phyloP scores from a whole-genome alignment of 352 stramenopile species.

The Pythium dissotocum region DNA sequence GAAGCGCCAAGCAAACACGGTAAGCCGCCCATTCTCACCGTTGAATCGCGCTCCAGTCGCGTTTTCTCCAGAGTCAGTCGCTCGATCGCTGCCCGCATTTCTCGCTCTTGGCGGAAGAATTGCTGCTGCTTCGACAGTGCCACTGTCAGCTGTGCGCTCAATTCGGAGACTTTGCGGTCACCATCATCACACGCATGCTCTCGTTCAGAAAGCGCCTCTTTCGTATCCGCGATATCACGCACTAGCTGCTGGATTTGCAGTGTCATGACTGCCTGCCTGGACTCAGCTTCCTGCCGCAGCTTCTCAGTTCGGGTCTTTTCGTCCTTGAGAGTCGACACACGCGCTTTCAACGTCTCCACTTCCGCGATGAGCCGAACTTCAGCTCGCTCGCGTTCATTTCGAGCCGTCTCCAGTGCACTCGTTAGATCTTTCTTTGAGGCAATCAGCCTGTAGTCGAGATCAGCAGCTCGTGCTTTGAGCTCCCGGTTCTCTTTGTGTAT shows the following conservation, averaged over 20 bases:
- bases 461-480: slow-evolving; percentile 47
- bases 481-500: slow-evolving; percentile 65
- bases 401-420: slow-evolving; percentile 33
- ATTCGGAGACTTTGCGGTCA: slow-evolving; percentile 65
- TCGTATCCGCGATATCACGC: slow-evolving; percentile 53
- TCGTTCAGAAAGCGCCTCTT: slow-evolving; percentile 56
- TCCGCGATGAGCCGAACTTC: slow-evolving; percentile 58
- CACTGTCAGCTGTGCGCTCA: slow-evolving; percentile 66
- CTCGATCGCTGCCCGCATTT: slow-evolving; percentile 60
- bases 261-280: slow-evolving; percentile 41
- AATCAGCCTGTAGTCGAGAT: slow-evolving; percentile 53
- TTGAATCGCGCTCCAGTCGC: slow-evolving; percentile 61
- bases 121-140: slow-evolving; percentile 75
- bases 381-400: slow-evolving; percentile 50
- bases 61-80: slow-evolving; percentile 62
- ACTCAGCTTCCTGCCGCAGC: slow-evolving; percentile 48
- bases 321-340: slow-evolving; percentile 57
- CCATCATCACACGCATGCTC: slow-evolving; percentile 69
- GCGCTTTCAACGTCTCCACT: slow-evolving; percentile 59
- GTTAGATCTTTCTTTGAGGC: slow-evolving; percentile 46
- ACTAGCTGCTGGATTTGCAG: slow-evolving; percentile 59
- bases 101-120: slow-evolving; percentile 68
- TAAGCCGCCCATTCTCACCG: slow-evolving; percentile 25
- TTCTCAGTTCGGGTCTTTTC: slow-evolving; percentile 55
- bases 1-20: background rate